These are phyloP conservation scores for Aegilops longissima DNA, from an alignment of 176 grass and related monocot species.

Conservation along the genomic window DNA sequence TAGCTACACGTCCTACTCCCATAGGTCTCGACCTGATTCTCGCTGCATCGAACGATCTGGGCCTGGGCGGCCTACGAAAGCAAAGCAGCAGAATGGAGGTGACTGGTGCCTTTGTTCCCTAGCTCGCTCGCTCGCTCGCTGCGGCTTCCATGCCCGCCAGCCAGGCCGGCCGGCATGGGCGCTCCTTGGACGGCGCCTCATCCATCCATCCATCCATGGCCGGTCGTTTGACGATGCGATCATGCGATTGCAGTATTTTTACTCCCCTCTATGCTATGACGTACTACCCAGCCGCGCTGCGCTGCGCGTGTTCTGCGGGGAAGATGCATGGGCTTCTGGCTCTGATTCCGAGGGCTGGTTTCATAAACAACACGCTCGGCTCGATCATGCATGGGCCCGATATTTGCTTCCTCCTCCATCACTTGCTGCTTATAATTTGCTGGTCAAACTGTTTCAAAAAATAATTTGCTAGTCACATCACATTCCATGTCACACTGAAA, in stretches of 20 bases:
- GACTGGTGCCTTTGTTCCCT: constrained; percentile 35
- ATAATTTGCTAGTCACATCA: not conserved
- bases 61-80: constrained; percentile 20
- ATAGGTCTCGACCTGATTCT: not conserved
- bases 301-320: constrained; percentile 29
- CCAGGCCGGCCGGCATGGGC: constrained; percentile 25
- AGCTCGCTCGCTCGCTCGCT: not conserved
- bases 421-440: not conserved
- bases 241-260: not conserved
- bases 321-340: not conserved
- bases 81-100: constrained; percentile 27
- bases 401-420: not conserved
- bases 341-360: constrained; percentile 13
- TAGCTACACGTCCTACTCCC: not conserved
- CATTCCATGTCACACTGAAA: not conserved
- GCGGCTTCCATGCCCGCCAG: not conserved
- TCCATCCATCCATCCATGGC: not conserved
- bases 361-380: not conserved
- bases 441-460: no score
- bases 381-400: not conserved
- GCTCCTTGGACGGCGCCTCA: constrained; percentile 12
- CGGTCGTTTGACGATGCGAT: not conserved
- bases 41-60: not conserved
- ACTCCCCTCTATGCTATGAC: not conserved
- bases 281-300: no score